Evolutionary conservation across 106 monocot species (phyloP).

Genomic region (Acorus gramineus): DNA sequence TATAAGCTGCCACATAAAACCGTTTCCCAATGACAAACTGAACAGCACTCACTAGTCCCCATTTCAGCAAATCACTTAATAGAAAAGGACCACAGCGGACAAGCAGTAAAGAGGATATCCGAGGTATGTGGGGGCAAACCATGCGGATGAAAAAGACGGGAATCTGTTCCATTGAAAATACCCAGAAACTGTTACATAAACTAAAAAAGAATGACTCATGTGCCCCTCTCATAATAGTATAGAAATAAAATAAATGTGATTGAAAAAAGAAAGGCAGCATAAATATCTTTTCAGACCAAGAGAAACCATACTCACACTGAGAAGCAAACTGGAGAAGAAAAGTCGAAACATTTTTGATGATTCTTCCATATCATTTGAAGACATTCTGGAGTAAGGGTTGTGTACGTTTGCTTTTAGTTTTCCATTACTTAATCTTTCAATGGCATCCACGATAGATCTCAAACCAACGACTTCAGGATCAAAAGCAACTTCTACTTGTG

Average conservation of each 20-base stretch:
- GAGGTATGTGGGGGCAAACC: slow-evolving; percentile 39
- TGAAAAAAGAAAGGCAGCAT: too few relatives aligned
- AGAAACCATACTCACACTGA: slow-evolving; percentile 59
- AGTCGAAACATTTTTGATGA: slow-evolving; percentile 76
- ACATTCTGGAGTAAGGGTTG: slow-evolving; percentile 40
- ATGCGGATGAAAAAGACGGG: slow-evolving; percentile 68
- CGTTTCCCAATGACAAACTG: slow-evolving; percentile 88
- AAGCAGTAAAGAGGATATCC: slow-evolving; percentile 33
- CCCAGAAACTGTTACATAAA: slow-evolving; percentile 1
- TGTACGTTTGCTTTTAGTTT: slow-evolving; percentile 44
- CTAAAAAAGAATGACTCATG: not conserved
- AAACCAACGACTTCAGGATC: slow-evolving; percentile 75
- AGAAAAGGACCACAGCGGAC: slow-evolving; percentile 64
- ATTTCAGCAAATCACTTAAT: slow-evolving; percentile 57
- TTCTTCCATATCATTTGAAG: slow-evolving; percentile 56
- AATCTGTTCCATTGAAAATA: slow-evolving; percentile 30
- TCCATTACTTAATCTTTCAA: slow-evolving; percentile 51
- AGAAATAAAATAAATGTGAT: not conserved
- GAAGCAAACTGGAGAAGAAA: slow-evolving; percentile 63
- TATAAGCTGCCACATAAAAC: slow-evolving; percentile 90
- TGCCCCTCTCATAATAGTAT: not conserved
- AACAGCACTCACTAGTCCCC: slow-evolving; percentile 52
- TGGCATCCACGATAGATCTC: slow-evolving; percentile 66
- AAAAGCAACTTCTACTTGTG: slow-evolving; percentile 69
- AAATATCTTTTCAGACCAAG: too few relatives aligned